A percentile compares a stretch with the other conserved stretches of the same genome.
phyloP scores from a whole-genome alignment of 2,329 filamentous ascomycete species.

The Decorospora gaudefroyi region DNA sequence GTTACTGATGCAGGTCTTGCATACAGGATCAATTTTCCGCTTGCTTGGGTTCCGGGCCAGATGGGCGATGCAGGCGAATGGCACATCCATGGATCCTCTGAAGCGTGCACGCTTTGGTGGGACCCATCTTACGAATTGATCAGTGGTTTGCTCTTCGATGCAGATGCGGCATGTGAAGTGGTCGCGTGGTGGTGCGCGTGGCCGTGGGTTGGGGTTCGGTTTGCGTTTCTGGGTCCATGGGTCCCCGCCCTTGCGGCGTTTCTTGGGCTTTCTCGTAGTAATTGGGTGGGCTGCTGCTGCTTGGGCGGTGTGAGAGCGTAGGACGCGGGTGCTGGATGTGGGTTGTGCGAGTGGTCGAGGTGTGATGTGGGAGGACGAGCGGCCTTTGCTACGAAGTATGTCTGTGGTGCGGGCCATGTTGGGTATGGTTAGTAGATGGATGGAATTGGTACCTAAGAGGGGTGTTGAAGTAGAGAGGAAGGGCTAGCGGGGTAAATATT shows the following conservation, averaged over 20 bases:
- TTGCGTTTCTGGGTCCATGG: slow-evolving; percentile 33
- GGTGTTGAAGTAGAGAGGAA: no score
- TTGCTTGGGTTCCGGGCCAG: slow-evolving; percentile 26
- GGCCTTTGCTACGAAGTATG: background rate
- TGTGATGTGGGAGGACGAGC: no score
- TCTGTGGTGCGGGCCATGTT: background rate
- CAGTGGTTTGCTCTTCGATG: slow-evolving; percentile 20
- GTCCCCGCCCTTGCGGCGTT: slow-evolving; percentile 19
- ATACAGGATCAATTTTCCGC: slow-evolving; percentile 33
- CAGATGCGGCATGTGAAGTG: slow-evolving; percentile 37
- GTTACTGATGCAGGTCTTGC: slow-evolving; percentile 32
- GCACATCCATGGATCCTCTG: slow-evolving; percentile 12
- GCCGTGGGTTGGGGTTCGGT: slow-evolving; percentile 13
- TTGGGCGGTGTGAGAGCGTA: slow-evolving; percentile 22
- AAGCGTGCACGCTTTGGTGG: slow-evolving; percentile 7
- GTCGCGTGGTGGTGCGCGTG: slow-evolving; percentile 17
- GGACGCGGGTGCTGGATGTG: slow-evolving; percentile 5
- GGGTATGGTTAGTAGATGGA: no score
- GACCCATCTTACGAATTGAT: slow-evolving; percentile 28
- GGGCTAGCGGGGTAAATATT: no score
- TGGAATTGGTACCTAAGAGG: no score
- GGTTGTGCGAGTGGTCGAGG: no score
- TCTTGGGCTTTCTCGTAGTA: slow-evolving; percentile 5
- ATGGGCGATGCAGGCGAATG: slow-evolving; percentile 29
- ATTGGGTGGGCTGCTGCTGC: background rate